Conservation (phyloP, 2,329 filamentous ascomycete genomes). For the Sporothrix mexicana region DNA sequence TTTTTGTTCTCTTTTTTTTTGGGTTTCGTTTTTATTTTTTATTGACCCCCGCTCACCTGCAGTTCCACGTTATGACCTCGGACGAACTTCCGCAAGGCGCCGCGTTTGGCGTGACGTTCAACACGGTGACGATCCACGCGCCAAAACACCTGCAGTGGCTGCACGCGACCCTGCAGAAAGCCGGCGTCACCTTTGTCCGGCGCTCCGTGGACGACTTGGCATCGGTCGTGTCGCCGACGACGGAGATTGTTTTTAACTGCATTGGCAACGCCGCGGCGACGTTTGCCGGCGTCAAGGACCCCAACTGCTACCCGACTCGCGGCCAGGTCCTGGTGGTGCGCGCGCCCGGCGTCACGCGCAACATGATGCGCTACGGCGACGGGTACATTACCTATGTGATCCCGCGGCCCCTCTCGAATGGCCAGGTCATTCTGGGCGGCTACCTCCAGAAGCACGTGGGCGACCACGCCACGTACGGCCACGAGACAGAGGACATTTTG, state of each 20-base stretch:
- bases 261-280: slow-evolving; percentile 42
- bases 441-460: slow-evolving; percentile 48
- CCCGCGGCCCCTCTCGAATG: slow-evolving; percentile 47
- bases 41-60: no score
- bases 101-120: slow-evolving; percentile 47
- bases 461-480: slow-evolving; percentile 46
- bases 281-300: slow-evolving; percentile 47
- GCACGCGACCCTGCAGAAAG: slow-evolving; percentile 38
- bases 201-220: slow-evolving; percentile 42
- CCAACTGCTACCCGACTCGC: slow-evolving; percentile 50
- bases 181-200: slow-evolving; percentile 45
- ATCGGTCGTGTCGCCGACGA: slow-evolving; percentile 42
- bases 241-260: slow-evolving; percentile 40
- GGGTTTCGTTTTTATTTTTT: no score
- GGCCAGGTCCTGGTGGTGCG: slow-evolving; percentile 49
- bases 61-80: slow-evolving; percentile 44
- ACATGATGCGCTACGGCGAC: slow-evolving; percentile 49
- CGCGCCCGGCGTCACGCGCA: slow-evolving; percentile 45
- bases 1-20: no score
- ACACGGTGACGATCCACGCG: slow-evolving; percentile 48
- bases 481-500: slow-evolving; percentile 49
- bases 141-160: slow-evolving; percentile 48
- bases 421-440: slow-evolving; percentile 48
- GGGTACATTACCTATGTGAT: slow-evolving; percentile 52
- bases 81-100: slow-evolving; percentile 44